These are phyloP conservation scores for Cryptococcus sp. DNA, from an alignment of 1,284 basidiomycete species.

Conservation along the genomic window DNA sequence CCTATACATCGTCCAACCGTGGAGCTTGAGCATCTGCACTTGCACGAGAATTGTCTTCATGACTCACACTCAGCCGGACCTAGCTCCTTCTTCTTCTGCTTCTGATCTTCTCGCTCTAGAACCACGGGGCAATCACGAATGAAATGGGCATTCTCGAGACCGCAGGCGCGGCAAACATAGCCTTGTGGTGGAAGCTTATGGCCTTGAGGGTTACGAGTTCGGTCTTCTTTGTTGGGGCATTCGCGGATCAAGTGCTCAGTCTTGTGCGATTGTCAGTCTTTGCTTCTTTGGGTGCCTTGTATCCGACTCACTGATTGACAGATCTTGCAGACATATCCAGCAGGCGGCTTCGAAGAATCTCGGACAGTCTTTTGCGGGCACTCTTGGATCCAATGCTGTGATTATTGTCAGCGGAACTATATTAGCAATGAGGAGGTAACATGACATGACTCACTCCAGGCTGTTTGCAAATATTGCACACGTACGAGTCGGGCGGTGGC, in stretches of 20 bases:
- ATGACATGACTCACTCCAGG: conserved; percentile 44
- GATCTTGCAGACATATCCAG: conserved; percentile 50
- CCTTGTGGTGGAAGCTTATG: conserved; percentile 69
- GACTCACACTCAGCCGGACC: conserved; percentile 62
- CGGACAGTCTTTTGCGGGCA: conserved; percentile 41
- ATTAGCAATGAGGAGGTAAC: neutral
- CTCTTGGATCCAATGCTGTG: conserved; percentile 51
- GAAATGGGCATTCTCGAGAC: conserved; percentile 71
- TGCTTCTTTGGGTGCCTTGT: no score
- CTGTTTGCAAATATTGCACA: conserved; percentile 78
- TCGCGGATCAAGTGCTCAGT: conserved; percentile 81
- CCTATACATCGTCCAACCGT: conserved; percentile 54
- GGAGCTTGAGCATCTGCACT: neutral
- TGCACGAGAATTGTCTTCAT: neutral
- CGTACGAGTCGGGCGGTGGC: conserved; percentile 71
- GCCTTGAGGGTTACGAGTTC: conserved; percentile 66
- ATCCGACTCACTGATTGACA: conserved; percentile 42
- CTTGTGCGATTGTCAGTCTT: conserved; percentile 55
- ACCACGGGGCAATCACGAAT: conserved; percentile 80
- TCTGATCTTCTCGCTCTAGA: conserved; percentile 56
- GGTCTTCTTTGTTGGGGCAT: conserved; percentile 71
- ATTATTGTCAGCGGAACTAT: neutral
- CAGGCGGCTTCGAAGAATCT: conserved; percentile 31
- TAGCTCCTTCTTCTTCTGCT: conserved; percentile 52
- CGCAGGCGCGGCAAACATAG: conserved; percentile 85